Percentiles rank a stretch among this genome's conserved stretches.
phyloP scores from a whole-genome alignment of 768 basidiomycete species.

The Chalciporus piperatus region DNA sequence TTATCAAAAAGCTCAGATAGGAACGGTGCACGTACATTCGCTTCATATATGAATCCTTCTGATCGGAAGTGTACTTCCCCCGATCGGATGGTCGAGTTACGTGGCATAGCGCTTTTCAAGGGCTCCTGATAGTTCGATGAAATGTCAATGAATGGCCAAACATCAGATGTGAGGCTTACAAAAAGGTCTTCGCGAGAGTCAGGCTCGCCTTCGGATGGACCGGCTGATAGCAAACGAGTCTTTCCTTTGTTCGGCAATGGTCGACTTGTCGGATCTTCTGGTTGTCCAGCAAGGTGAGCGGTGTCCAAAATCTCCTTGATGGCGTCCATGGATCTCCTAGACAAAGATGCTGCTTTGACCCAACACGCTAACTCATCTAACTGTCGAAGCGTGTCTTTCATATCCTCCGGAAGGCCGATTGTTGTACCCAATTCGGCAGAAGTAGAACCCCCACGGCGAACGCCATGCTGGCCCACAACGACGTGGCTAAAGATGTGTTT shows the following conservation, averaged over 20 bases:
- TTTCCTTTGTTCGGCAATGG: conserved; percentile 20
- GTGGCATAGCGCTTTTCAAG: not conserved
- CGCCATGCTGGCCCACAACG: conserved; percentile 4
- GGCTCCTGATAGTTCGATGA: conserved; percentile 12
- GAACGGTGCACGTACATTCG: conserved; percentile 18
- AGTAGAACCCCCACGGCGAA: not conserved
- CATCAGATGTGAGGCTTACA: conserved; percentile 11
- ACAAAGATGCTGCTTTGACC: conserved; percentile 22
- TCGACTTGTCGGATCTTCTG: not conserved
- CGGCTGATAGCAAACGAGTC: conserved; percentile 11
- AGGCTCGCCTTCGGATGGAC: not conserved
- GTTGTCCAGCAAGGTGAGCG: not conserved
- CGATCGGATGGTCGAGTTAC: not conserved
- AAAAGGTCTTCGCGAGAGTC: conserved; percentile 1
- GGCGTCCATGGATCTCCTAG: conserved; percentile 3
- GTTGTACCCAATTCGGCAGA: not conserved
- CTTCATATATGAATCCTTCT: conserved; percentile 28
- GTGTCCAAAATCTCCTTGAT: not conserved
- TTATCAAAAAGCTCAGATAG: not conserved
- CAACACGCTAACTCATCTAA: conserved; percentile 28
- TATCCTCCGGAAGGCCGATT: conserved; percentile 26
- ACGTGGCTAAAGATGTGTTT: conserved; percentile 15
- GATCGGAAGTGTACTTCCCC: not conserved
- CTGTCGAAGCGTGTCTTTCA: conserved; percentile 25
- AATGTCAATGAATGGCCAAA: not conserved